A percentile compares a stretch with the other conserved stretches of the same genome.
Evolutionary conservation across 768 basidiomycete species (phyloP).

Genomic region (Multifurca ochricompacta): DNA sequence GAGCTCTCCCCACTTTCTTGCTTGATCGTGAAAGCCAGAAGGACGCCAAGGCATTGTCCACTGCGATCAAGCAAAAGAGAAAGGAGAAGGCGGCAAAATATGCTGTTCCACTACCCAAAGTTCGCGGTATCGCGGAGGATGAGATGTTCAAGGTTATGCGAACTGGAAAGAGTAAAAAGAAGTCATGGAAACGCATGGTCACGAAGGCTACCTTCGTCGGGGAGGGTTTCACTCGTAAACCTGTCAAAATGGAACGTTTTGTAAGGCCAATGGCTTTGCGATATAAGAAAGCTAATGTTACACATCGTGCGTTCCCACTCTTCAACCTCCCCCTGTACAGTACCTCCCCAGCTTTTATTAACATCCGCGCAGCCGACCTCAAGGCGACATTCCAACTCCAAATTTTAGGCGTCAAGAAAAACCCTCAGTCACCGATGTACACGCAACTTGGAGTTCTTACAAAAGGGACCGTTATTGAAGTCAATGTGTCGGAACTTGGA

Average conservation of each 20-base stretch:
- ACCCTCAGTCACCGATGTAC: constrained; percentile 98
- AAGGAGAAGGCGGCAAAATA: constrained; percentile 99
- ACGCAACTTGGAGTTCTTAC: constrained; percentile 95
- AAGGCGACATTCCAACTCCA: constrained; percentile 99
- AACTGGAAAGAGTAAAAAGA: constrained; percentile 93
- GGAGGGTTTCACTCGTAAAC: constrained; percentile 95
- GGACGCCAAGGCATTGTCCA: constrained; percentile 92
- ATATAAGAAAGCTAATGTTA: constrained; percentile 97
- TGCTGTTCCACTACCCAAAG: constrained; percentile 93
- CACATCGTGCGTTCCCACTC: constrained; percentile 68
- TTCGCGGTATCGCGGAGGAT: constrained; percentile 96
- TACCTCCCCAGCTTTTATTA: background rate
- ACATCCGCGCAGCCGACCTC: constrained; percentile 65
- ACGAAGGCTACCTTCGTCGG: constrained; percentile 99
- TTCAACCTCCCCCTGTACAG: no score
- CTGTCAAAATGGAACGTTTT: constrained; percentile 98
- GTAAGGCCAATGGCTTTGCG: constrained; percentile 95
- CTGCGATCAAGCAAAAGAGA: constrained; percentile 95
- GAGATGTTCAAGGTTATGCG: constrained; percentile 99
- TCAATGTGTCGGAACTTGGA: constrained; percentile 97
- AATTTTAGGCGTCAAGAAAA: constrained; percentile 97
- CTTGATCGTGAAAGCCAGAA: constrained; percentile 97
- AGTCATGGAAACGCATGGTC: constrained; percentile 99
- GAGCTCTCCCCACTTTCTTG: constrained; percentile 89
- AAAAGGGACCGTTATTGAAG: constrained; percentile 96